Evolutionary conservation across 345 rosid species (phyloP), one percentile per base, ranked within the genome.

Genomic region (Acer campestre): DNA sequence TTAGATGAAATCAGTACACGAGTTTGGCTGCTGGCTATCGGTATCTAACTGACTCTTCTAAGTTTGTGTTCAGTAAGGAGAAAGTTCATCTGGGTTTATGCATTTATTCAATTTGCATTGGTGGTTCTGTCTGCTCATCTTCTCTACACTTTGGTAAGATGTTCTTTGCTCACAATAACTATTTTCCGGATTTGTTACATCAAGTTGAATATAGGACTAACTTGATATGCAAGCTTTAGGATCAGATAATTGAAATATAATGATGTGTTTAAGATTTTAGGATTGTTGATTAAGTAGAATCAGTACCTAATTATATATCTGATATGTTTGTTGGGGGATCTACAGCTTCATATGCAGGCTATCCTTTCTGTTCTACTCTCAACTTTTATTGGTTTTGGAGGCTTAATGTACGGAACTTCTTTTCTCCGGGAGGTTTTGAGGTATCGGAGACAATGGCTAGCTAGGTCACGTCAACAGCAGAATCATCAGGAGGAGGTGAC

Each of bases 121-220:
- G 97, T 95, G 78, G 94, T 89, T 84, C 80, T 92, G 40, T 81
- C 87, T 61, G 96, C 93, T 64, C 96, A 93, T 82, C 83, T 95
- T n/a, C 89, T 88, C 85, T 91, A 86, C 86, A 69, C 90, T 35
- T 53, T 89, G 85, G 99, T 96, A 81, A 88, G 96, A 74, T 67
- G 80, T 70, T 16, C 25, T 58, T 13, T n/a, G 3, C 68, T 68
- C 20, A 18, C 22, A 23, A n/a, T 68, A 42, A 62, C 44, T 18
- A 12, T 31, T 63, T 65, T 7, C 0, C 10, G 3, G 62, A 23
- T 10, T 42, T 42, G 7, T 42, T 42, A 7, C 10, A 1, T 42
- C 46, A 8, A 42, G 46, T 42, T 42, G 46, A 42, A 42, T 42
- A 42, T 0, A 42, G 35, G 35, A 42, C 46, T 42, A 8, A 42